phyloP scores from a whole-genome alignment of 2,329 filamentous ascomycete species.

The Aspergillus felis region DNA sequence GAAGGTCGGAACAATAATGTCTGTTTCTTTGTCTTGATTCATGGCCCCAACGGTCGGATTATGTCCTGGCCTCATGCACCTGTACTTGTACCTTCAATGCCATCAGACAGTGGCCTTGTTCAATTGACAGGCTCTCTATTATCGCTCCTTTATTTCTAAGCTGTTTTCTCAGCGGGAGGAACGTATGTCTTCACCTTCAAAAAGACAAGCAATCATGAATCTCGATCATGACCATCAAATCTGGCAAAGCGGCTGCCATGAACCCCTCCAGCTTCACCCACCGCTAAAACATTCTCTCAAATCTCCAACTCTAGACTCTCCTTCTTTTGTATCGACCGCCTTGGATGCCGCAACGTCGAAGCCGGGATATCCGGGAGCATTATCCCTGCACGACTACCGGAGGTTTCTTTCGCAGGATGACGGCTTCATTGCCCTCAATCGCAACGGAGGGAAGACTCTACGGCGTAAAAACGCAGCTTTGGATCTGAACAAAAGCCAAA shows the following conservation, averaged over 20 bases:
- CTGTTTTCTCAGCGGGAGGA: neutral
- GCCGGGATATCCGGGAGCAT: slow-evolving; percentile 15
- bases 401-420: slow-evolving; percentile 28
- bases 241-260: neutral
- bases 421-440: slow-evolving; percentile 22
- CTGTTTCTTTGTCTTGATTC: neutral
- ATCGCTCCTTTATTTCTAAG: neutral
- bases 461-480: slow-evolving; percentile 31
- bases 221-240: neutral
- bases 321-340: neutral
- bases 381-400: slow-evolving; percentile 36
- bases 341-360: neutral
- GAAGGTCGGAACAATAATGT: neutral
- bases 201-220: neutral
- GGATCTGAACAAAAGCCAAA: slow-evolving; percentile 26
- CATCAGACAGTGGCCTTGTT: neutral
- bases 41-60: neutral
- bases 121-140: neutral
- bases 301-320: neutral
- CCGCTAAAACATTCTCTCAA: neutral
- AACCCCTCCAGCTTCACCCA: slow-evolving; percentile 1
- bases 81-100: neutral
- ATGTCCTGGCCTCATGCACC: neutral
- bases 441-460: slow-evolving; percentile 25
- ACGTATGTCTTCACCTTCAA: neutral